Percentiles rank a stretch among this genome's conserved stretches.
Conservation (phyloP, 2,329 filamentous ascomycete species). For the Fusarium buxicola region DNA sequence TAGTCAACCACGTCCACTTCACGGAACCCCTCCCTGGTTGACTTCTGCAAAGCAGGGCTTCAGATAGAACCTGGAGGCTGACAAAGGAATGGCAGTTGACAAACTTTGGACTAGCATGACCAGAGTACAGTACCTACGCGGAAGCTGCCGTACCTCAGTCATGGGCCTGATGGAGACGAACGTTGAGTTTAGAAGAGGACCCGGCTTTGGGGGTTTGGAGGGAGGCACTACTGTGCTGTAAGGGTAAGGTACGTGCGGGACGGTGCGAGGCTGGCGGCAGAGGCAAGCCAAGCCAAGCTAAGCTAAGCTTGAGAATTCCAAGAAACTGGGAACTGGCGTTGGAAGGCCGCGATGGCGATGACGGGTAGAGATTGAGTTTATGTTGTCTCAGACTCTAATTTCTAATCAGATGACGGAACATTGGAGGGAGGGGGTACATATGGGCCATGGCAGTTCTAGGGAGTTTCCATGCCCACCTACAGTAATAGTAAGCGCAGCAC, state of each 20-base stretch:
- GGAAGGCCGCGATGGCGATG: not conserved
- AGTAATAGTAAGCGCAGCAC: too few species aligned
- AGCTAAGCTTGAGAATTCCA: not conserved
- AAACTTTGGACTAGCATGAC: too few species aligned
- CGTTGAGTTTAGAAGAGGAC: constrained; percentile 17
- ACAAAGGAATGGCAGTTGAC: too few species aligned
- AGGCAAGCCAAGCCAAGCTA: not conserved
- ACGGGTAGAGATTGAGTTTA: constrained; percentile 28
- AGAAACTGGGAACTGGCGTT: constrained; percentile 7
- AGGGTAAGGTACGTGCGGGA: constrained; percentile 5
- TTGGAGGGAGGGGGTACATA: not conserved
- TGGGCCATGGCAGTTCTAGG: too few species aligned
- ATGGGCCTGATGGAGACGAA: not conserved
- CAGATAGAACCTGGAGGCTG: too few species aligned
- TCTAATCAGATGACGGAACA: constrained; percentile 7
- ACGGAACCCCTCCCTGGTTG: constrained; percentile 3
- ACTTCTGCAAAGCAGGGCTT: too few species aligned
- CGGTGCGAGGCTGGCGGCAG: constrained; percentile 8
- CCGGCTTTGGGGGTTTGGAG: not conserved
- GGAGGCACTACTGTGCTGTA: too few species aligned
- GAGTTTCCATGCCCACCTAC: too few species aligned
- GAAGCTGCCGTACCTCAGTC: not conserved
- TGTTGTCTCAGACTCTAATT: constrained; percentile 24
- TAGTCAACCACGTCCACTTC: not conserved
- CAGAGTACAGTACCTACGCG: not conserved